Conservation (phyloP, 139 green algal genomes). For the Eudorina sp. region DNA sequence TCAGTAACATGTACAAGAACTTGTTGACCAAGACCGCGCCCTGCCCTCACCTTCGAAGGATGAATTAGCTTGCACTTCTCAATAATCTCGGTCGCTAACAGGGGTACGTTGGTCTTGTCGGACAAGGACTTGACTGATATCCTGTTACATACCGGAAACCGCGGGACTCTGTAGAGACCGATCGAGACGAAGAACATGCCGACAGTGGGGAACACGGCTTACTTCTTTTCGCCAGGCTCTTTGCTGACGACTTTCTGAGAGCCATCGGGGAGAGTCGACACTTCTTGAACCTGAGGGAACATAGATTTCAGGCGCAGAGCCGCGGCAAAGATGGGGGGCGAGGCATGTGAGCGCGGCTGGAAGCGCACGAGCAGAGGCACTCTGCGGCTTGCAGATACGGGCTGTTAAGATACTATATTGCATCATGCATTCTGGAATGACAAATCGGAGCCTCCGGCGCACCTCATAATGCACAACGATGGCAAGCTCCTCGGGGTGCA, state of each 20-base stretch:
- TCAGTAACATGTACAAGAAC: not conserved
- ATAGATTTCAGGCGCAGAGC: not conserved
- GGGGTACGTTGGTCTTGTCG: constrained; percentile 67
- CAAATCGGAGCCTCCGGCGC: not conserved
- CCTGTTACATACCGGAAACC: constrained; percentile 50
- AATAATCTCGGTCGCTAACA: constrained; percentile 78
- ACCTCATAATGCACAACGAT: constrained; percentile 74
- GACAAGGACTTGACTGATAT: constrained; percentile 78
- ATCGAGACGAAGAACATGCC: constrained; percentile 9
- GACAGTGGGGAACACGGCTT: not conserved
- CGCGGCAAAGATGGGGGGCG: not conserved
- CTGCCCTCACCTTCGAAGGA: constrained; percentile 65
- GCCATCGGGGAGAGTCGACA: constrained; percentile 48
- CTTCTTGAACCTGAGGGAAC: not conserved
- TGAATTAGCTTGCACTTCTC: constrained; percentile 89
- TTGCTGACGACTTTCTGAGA: constrained; percentile 55
- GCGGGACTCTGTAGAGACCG: too few species aligned
- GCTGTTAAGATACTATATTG: too few species aligned
- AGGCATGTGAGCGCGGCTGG: constrained; percentile 6
- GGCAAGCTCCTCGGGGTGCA: constrained; percentile 62
- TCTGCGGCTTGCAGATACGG: too few species aligned
- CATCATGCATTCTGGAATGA: too few species aligned
- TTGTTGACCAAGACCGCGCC: not conserved
- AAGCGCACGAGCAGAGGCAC: not conserved
- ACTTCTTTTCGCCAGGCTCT: constrained; percentile 67